phyloP scores from a whole-genome alignment of 108 stramenopile species.

The Nannochloropsis salina region DNA sequence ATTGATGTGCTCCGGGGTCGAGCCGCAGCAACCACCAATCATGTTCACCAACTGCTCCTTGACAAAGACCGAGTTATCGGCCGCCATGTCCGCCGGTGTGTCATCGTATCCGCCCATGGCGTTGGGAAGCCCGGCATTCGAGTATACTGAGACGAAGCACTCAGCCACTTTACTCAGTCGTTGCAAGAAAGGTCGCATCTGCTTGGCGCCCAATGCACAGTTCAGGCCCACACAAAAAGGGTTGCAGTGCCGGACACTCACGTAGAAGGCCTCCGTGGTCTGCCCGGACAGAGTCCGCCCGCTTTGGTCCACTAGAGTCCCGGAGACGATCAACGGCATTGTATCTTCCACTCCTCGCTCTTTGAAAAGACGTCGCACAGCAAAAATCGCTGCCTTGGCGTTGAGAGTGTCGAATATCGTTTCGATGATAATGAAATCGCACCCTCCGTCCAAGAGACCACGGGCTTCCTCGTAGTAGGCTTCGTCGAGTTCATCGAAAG shows the following conservation, averaged over 20 bases:
- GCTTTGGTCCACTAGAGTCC: constrained; percentile 94
- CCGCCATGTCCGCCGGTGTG: constrained; percentile 87
- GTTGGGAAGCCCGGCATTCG: constrained; percentile 97
- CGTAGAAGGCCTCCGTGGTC: constrained; percentile 90
- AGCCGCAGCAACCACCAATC: constrained; percentile 98
- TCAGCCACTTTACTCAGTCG: constrained; percentile 78
- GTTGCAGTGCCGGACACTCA: constrained; percentile 88
- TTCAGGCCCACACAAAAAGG: constrained; percentile 98
- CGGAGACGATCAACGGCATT: constrained; percentile 92
- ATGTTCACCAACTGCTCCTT: constrained; percentile 90
- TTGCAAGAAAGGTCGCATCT: constrained; percentile 93
- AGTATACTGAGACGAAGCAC: constrained; percentile 94
- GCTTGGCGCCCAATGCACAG: constrained; percentile 92
- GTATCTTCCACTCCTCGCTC: constrained; percentile 39
- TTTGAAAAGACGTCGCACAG: constrained; percentile 50
- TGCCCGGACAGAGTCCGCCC: constrained; percentile 96
- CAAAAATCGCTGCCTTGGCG: constrained; percentile 94
- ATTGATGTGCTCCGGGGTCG: constrained; percentile 90
- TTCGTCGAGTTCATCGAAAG: constrained; percentile 94
- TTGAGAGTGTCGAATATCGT: constrained; percentile 98
- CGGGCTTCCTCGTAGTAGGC: constrained; percentile 91
- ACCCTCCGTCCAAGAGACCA: constrained; percentile 88
- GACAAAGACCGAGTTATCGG: constrained; percentile 80
- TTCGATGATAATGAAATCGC: constrained; percentile 94
- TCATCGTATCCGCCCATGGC: constrained; percentile 99